Evolutionary conservation across 176 grass and related monocot species (phyloP), one percentile per base, ranked within the genome.

Genomic region (Aegilops tauschii): DNA sequence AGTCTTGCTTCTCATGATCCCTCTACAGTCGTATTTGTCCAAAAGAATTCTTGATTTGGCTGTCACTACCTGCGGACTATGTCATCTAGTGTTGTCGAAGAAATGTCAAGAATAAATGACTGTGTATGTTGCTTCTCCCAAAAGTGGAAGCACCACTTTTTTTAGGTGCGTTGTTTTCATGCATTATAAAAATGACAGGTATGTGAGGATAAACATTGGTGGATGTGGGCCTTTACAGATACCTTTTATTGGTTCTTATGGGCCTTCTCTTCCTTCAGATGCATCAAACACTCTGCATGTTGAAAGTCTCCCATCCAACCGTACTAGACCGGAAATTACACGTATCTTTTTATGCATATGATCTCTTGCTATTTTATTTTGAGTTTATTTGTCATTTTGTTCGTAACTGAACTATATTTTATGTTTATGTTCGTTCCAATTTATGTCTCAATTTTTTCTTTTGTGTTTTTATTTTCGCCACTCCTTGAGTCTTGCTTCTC

Each of bases 261-360:
- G 28, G 72, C 13, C 6, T 45, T 25, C 6, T 75, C 72, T 75
- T 50, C 72, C 72, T 27, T 29, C 42, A 75, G 47, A 75, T 75
- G 72, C 72, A 75, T 18, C 93, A 62, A 89, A 85, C 61, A 98
- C 93, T 36, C 28, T 92, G 56, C 89, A 83, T 91, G 87, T 92
- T 49, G 86, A 98, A 56, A 90, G 89, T 31, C 86, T 98, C 18
- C 91, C 86, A 89, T 58, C 70, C 1, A 86, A 90, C n/a, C 87
- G 86, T 80, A 92, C 84, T 56, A 87, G 66, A 31, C 68, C 89
- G 9, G 95, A 98, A 91, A 91, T 92, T 76, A 87, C 81, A 7
- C 88, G 90, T 95, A 92, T 98, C 95, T 91, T 93, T 87, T 35
- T 85, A 32, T 79, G 17, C 11, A 34, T 28, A 77, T 9, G 13